phyloP scores from a whole-genome alignment of 2,329 filamentous ascomycete species.

The Taxawa tesnikishii region DNA sequence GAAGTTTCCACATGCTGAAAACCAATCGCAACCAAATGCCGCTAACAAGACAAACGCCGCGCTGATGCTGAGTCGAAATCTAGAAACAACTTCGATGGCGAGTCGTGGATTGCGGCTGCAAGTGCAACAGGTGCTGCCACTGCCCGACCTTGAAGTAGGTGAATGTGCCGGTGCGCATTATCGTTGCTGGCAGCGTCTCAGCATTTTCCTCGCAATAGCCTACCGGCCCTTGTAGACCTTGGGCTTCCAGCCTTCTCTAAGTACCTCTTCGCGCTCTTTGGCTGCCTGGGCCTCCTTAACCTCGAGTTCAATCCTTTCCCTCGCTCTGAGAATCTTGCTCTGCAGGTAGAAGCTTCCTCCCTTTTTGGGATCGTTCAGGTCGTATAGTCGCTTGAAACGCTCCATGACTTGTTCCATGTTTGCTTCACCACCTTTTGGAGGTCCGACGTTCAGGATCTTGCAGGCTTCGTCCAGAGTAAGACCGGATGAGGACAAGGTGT shows the following conservation, averaged over 20 bases:
- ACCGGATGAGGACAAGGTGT: slow-evolving; percentile 51
- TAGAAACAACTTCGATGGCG: too few species aligned
- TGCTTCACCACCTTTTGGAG: slow-evolving; percentile 63
- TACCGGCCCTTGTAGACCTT: slow-evolving; percentile 85
- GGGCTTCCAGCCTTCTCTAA: slow-evolving; percentile 81
- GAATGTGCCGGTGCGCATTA: slow-evolving; percentile 1
- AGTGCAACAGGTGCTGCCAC: too few species aligned
- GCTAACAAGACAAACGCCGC: too few species aligned
- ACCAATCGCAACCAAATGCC: too few species aligned
- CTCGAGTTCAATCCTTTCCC: slow-evolving; percentile 86
- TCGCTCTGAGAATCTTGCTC: slow-evolving; percentile 85
- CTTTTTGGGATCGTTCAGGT: slow-evolving; percentile 87
- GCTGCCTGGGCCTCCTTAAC: slow-evolving; percentile 59
- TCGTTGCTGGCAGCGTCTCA: slow-evolving; percentile 5
- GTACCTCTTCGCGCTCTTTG: slow-evolving; percentile 61
- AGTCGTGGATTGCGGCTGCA: too few species aligned
- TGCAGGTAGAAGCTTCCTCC: slow-evolving; percentile 97
- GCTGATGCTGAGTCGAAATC: too few species aligned
- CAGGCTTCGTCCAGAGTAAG: slow-evolving; percentile 94
- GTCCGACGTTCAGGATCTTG: slow-evolving; percentile 92
- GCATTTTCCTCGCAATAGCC: slow-evolving; percentile 3
- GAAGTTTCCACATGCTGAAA: too few species aligned
- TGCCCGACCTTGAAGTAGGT: too few species aligned
- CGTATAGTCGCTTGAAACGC: slow-evolving; percentile 89
- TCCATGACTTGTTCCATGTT: slow-evolving; percentile 70